Evolutionary conservation across 2,329 filamentous ascomycete genomes (phyloP).

Genomic region (Calonectria ilicicola): DNA sequence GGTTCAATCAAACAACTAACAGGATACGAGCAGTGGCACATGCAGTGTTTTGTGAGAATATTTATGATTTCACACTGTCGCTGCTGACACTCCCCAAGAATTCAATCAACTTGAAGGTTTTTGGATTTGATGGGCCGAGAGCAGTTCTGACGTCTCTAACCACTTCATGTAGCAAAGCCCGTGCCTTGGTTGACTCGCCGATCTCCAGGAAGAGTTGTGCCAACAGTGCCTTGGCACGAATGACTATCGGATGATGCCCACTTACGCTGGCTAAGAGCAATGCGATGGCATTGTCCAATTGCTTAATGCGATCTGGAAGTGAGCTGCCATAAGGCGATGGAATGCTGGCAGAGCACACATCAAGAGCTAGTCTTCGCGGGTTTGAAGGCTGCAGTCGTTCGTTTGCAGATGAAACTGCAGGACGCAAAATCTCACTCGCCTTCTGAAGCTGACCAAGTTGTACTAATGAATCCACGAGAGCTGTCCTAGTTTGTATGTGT

Average conservation of each 20-base stretch:
- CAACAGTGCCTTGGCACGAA: not conserved
- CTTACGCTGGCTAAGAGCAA: not conserved
- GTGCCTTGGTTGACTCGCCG: no score
- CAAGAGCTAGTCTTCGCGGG: not conserved
- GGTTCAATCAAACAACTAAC: no score
- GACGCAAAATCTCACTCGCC: not conserved
- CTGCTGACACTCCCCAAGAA: no score
- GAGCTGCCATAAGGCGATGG: not conserved
- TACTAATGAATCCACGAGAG: not conserved
- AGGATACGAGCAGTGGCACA: no score
- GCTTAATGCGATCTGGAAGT: not conserved
- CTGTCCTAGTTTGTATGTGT: not conserved
- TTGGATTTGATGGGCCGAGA: no score
- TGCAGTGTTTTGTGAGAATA: no score
- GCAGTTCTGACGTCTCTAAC: no score
- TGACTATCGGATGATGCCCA: not conserved
- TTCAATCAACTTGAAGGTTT: no score
- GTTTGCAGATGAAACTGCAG: not conserved
- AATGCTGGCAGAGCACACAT: not conserved
- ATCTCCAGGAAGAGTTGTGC: not conserved
- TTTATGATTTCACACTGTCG: no score
- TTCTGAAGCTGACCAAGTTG: not conserved
- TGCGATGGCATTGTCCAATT: not conserved
- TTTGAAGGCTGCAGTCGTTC: not conserved
- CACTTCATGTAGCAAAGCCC: no score